Evolutionary conservation across 139 green algal species (phyloP).

Genomic region (Chlamydomonas sphaeroides): DNA sequence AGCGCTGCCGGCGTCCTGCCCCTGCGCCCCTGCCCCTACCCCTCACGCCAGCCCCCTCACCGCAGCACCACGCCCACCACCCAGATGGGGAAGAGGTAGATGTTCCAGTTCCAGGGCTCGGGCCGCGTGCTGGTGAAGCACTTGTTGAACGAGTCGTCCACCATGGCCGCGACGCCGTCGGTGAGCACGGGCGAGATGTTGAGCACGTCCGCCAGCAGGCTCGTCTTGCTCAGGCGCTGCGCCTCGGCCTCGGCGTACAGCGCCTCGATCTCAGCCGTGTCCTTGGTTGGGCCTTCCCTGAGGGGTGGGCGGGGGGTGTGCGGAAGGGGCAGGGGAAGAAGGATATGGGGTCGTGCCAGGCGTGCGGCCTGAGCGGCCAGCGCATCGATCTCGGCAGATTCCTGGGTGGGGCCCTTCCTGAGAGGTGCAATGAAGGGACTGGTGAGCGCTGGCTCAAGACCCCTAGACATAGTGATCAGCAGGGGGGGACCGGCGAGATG

Average conservation of each 20-base stretch:
- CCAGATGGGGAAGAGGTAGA: slow-evolving; percentile 96
- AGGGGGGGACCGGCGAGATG: no score
- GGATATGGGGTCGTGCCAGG: no score
- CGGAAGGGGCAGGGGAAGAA: no score
- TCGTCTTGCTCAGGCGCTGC: slow-evolving; percentile 39
- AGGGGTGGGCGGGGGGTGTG: no score
- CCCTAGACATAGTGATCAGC: no score
- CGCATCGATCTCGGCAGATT: no score
- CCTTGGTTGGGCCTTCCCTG: slow-evolving; percentile 35
- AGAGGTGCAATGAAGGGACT: no score
- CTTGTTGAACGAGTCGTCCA: slow-evolving; percentile 96
- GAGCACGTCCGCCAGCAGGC: slow-evolving; percentile 73
- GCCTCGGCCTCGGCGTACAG: slow-evolving; percentile 42
- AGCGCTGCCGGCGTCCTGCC: no score
- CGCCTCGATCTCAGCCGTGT: slow-evolving; percentile 41
- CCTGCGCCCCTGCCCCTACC: no score
- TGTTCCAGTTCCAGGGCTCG: slow-evolving; percentile 98
- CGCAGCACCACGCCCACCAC: slow-evolving; percentile 59
- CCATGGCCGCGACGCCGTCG: slow-evolving; percentile 84
- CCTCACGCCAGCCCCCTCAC: background rate
- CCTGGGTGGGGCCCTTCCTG: no score
- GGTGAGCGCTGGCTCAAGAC: no score
- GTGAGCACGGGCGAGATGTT: slow-evolving; percentile 85
- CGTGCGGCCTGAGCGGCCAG: no score
- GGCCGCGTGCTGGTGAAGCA: slow-evolving; percentile 87